These are phyloP conservation scores for Ophiosphaerella herpotricha DNA, from an alignment of 2,329 filamentous ascomycete species.

Conservation along the genomic window DNA sequence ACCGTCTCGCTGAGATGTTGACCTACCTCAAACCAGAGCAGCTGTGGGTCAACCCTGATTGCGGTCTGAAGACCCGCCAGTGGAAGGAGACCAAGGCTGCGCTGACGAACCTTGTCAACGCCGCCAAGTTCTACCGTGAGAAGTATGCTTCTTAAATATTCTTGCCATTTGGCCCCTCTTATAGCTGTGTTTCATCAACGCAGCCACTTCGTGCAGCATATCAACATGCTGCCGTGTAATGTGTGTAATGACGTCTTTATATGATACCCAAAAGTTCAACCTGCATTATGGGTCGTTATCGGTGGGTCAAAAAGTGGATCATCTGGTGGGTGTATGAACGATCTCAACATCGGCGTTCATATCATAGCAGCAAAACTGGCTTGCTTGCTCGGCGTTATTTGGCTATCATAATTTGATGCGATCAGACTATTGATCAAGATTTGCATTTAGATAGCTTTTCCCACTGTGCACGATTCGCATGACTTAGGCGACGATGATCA, in stretches of 20 bases:
- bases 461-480: not conserved
- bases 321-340: conserved; percentile 33
- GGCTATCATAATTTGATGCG: not conserved
- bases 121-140: conserved; percentile 93
- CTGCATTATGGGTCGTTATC: conserved; percentile 45
- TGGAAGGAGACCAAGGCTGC: conserved; percentile 99
- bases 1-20: conserved; percentile 97
- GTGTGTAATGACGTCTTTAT: conserved; percentile 46
- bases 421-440: not conserved
- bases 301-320: conserved; percentile 26
- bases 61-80: conserved; percentile 97
- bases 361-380: conserved; percentile 18
- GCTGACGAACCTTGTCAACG: conserved; percentile 95
- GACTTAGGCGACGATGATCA: not conserved
- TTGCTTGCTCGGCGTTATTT: conserved; percentile 5
- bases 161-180: conserved; percentile 27
- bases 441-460: not conserved
- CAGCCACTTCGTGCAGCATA: conserved; percentile 39
- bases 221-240: conserved; percentile 47
- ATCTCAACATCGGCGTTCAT: conserved; percentile 49
- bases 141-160: conserved; percentile 71
- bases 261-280: conserved; percentile 52
- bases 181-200: conserved; percentile 40
- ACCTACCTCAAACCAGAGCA: conserved; percentile 93
- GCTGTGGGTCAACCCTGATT: conserved; percentile 99